Conservation (phyloP, 1,284 basidiomycete genomes). For the Golubevia pallescens region DNA sequence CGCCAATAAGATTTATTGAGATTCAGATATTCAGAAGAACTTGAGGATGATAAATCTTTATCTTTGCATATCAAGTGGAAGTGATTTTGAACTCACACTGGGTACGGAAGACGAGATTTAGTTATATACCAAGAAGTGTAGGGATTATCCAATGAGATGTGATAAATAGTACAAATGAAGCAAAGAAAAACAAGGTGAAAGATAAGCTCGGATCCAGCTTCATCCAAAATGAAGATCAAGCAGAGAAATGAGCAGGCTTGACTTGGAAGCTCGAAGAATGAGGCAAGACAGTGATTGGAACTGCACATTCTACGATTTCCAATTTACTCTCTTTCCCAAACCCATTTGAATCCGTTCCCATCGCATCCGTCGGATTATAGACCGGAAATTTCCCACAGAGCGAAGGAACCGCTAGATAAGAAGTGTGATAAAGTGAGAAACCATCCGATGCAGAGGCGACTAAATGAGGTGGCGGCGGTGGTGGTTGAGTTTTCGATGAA, state of each 20-base stretch:
- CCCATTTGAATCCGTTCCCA: not conserved
- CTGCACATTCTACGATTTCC: slow-evolving; percentile 58
- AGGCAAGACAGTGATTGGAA: slow-evolving; percentile 47
- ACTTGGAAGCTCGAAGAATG: slow-evolving; percentile 41
- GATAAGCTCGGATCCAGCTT: too few relatives aligned
- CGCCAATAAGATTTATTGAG: too few relatives aligned
- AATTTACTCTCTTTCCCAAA: slow-evolving; percentile 30
- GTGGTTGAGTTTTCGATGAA: not conserved
- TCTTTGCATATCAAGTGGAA: too few relatives aligned
- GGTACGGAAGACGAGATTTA: too few relatives aligned
- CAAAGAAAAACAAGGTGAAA: too few relatives aligned
- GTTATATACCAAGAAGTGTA: too few relatives aligned
- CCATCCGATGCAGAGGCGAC: slow-evolving; percentile 30
- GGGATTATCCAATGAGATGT: too few relatives aligned
- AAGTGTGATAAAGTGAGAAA: slow-evolving; percentile 43
- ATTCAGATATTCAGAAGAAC: too few relatives aligned
- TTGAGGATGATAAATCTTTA: too few relatives aligned
- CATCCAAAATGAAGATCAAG: slow-evolving; percentile 20
- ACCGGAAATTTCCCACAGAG: slow-evolving; percentile 7
- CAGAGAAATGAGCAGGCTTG: slow-evolving; percentile 35
- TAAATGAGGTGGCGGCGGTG: slow-evolving; percentile 37
- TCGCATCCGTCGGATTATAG: slow-evolving; percentile 1
- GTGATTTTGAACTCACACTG: too few relatives aligned
- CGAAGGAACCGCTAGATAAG: slow-evolving; percentile 25
- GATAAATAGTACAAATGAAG: too few relatives aligned